Evolutionary conservation across 345 rosid species (phyloP), one percentile per base, ranked within the genome.

Genomic region (Trapa incisa): DNA sequence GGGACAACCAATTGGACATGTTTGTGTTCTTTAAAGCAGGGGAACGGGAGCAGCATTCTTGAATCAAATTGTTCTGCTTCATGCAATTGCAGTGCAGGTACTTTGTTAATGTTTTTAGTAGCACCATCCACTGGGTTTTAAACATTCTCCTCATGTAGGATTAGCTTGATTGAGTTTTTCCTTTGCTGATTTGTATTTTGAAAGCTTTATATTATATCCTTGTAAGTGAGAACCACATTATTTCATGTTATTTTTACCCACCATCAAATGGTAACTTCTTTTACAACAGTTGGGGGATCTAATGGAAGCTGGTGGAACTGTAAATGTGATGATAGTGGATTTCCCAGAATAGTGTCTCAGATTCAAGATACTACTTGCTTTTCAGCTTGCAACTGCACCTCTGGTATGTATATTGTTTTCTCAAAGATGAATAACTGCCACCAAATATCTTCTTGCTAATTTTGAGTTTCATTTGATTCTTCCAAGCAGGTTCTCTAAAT

Each of bases 31-130:
- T 69, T 79, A 0, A 32, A 71, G 70, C 79, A 61, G 68, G 78
- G 76, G 74, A 80, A 83, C 70, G 81, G 79, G 78, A 81, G 75
- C 67, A 68, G 66, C 74, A 68, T 80, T 74, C 70, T 78, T n/a
- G 76, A 70, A 76, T 82, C 79, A 37, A 88, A 86, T 78, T 94
- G 99, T 81, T 84, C 92, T 43, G 68, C 80, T 65, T 87, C 92
- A 73, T 94, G 99, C 76, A 75, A 85, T 72, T 94, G 99, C 78
- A 87, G 60, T 74, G 84, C 83, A 71, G 97, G 99, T 87, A 41
- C 32, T 22, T 14, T 64, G 45, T 5, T n/a, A 4, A 22, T 22
- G 29, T 22, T 16, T 17, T 12, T 17, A 61, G 13, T 41, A n/a
- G 16, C 16, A 37, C 36, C 48, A 16, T 29, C 6, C 22, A 39